These are phyloP conservation scores for Paecilomyces formosus DNA, from an alignment of 2,329 filamentous ascomycete species.

Conservation along the genomic window DNA sequence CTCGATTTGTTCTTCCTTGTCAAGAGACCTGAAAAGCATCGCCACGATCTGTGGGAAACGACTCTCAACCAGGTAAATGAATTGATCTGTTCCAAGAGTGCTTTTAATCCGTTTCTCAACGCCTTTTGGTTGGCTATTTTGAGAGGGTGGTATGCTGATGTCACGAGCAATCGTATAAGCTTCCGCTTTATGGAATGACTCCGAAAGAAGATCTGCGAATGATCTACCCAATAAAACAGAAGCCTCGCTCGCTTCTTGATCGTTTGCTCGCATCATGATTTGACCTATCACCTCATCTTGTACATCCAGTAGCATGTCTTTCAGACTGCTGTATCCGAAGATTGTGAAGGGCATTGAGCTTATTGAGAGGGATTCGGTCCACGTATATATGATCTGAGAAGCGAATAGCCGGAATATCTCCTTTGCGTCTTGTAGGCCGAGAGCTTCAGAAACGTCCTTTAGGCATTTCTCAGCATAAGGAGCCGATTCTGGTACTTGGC, in stretches of 20 bases:
- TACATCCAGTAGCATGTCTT: slow-evolving; percentile 61
- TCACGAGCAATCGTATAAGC: slow-evolving; percentile 81
- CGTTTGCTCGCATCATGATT: slow-evolving; percentile 71
- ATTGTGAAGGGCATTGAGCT: slow-evolving; percentile 74
- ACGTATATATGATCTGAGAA: slow-evolving; percentile 83
- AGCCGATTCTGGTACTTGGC: slow-evolving; percentile 57
- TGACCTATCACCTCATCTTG: slow-evolving; percentile 73
- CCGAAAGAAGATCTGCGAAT: slow-evolving; percentile 52
- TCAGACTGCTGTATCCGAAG: slow-evolving; percentile 67
- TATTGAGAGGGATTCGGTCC: slow-evolving; percentile 63
- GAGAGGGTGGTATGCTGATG: slow-evolving; percentile 43
- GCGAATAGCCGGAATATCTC: slow-evolving; percentile 78
- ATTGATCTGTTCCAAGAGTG: slow-evolving; percentile 59
- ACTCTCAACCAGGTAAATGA: slow-evolving; percentile 54
- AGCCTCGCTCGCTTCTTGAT: slow-evolving; percentile 55
- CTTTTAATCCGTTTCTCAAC: slow-evolving; percentile 60
- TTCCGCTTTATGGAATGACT: slow-evolving; percentile 68
- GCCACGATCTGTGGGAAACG: slow-evolving; percentile 73
- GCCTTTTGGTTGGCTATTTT: slow-evolving; percentile 44
- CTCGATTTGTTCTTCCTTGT: slow-evolving; percentile 69
- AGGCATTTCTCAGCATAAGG: slow-evolving; percentile 69
- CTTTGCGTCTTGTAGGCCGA: slow-evolving; percentile 59
- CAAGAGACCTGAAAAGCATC: slow-evolving; percentile 66
- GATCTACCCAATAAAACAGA: slow-evolving; percentile 49
- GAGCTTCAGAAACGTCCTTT: slow-evolving; percentile 53